Conservation (phyloP, 768 basidiomycete species). For the Boletus rufocinnamomeus region DNA sequence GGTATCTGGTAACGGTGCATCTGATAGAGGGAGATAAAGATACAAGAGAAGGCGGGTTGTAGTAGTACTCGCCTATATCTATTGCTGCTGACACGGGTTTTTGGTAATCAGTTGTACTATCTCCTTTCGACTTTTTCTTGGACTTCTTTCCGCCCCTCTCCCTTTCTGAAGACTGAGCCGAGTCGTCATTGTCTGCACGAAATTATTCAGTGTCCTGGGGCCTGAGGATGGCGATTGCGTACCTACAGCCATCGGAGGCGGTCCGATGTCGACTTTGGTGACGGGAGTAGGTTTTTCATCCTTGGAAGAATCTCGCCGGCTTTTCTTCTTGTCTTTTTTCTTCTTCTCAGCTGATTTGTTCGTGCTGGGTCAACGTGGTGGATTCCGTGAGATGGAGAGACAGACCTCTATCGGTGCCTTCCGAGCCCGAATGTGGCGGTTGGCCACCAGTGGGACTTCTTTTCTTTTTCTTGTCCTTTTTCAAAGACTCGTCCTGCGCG, state of each 20-base stretch:
- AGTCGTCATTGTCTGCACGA: slow-evolving; percentile 5
- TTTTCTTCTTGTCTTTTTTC: slow-evolving; percentile 45
- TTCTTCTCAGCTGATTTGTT: slow-evolving; percentile 30
- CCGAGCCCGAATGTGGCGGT: too few species aligned
- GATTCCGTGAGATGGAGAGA: neutral
- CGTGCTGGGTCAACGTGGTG: slow-evolving; percentile 11
- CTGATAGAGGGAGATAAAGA: neutral
- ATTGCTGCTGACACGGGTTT: neutral
- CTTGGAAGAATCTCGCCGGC: slow-evolving; percentile 22
- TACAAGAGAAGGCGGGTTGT: neutral
- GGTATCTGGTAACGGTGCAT: slow-evolving; percentile 5
- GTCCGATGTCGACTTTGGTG: neutral
- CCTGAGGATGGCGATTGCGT: neutral
- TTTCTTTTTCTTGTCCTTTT: neutral
- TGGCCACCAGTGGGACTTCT: neutral
- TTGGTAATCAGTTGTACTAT: neutral
- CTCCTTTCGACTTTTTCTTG: slow-evolving; percentile 13
- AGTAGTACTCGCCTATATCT: slow-evolving; percentile 6
- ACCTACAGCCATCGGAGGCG: neutral
- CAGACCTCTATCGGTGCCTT: slow-evolving; percentile 24
- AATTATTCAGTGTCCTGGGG: neutral
- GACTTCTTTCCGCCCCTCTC: slow-evolving; percentile 9
- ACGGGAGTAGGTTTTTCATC: too few species aligned
- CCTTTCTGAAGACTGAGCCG: slow-evolving; percentile 3
- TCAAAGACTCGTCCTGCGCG: too few species aligned